A percentile compares a stretch with the other conserved stretches of the same genome.
These are phyloP conservation scores for Phytopythium litorale DNA, from an alignment of 352 stramenopile species.

Conservation along the genomic window DNA sequence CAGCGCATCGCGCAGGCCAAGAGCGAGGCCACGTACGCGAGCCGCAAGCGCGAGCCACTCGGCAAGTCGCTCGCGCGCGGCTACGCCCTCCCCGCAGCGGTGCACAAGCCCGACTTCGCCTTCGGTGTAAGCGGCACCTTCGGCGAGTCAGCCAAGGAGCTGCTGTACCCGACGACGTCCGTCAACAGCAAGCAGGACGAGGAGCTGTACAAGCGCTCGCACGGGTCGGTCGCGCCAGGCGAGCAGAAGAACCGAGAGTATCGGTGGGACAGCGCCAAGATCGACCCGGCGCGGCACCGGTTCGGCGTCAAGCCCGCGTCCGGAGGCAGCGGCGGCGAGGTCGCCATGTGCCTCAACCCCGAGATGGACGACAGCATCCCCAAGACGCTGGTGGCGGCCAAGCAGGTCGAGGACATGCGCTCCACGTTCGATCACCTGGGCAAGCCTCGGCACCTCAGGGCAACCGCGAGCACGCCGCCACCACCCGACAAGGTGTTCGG, in stretches of 20 bases:
- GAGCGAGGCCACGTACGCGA: conserved; percentile 74
- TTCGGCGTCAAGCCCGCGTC: conserved; percentile 50
- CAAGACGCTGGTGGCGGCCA: conserved; percentile 39
- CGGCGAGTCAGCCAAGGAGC: conserved; percentile 78
- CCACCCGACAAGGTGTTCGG: conserved; percentile 63
- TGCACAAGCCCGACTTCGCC: conserved; percentile 50
- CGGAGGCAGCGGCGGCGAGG: conserved; percentile 32
- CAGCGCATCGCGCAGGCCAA: conserved; percentile 67
- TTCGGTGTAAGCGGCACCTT: conserved; percentile 68
- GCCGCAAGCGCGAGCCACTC: conserved; percentile 74
- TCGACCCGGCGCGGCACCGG: conserved; percentile 64
- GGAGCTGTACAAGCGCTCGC: conserved; percentile 71
- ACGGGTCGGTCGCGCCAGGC: conserved; percentile 72
- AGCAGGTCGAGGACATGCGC: conserved; percentile 73
- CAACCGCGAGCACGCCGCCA: conserved; percentile 27
- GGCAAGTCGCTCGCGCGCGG: conserved; percentile 64
- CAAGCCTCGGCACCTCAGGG: conserved; percentile 55
- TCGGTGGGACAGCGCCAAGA: conserved; percentile 59
- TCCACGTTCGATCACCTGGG: conserved; percentile 75
- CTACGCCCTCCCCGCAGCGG: conserved; percentile 58
- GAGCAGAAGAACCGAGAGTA: conserved; percentile 88
- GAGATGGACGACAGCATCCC: conserved; percentile 60
- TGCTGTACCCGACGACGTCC: conserved; percentile 65
- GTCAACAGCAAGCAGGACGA: conserved; percentile 62
- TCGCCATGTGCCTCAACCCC: conserved; percentile 55